A percentile compares a stretch with the other conserved stretches of the same genome.
Conservation (phyloP, 2,329 filamentous ascomycete species). For the Nothophoma quercina region DNA sequence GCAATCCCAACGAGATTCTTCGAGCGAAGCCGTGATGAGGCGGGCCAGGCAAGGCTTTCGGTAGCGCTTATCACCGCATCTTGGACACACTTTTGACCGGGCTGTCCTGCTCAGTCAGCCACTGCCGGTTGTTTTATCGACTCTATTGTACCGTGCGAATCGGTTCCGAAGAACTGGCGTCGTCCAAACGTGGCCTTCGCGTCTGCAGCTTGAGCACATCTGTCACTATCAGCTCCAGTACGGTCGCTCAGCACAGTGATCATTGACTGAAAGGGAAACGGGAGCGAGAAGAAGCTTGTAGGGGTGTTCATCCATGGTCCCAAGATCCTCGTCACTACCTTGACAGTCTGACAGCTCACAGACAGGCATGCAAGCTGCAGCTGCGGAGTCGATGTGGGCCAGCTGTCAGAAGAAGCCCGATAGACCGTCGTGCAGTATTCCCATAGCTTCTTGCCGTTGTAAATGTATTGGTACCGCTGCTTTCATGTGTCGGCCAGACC, state of each 20-base stretch:
- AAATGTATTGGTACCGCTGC: not conserved
- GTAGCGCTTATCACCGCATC: slow-evolving; percentile 1
- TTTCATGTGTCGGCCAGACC: slow-evolving; percentile 4
- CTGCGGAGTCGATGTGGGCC: slow-evolving; percentile 3
- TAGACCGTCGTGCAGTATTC: not conserved
- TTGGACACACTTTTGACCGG: slow-evolving; percentile 3
- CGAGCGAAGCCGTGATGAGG: not conserved
- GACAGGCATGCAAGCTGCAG: slow-evolving; percentile 4
- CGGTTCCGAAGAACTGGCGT: not conserved
- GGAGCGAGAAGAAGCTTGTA: slow-evolving; percentile 9
- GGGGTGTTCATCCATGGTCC: slow-evolving; percentile 3
- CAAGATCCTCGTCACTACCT: not conserved
- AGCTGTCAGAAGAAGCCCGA: slow-evolving; percentile 8
- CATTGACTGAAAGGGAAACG: slow-evolving; percentile 1
- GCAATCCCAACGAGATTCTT: not conserved
- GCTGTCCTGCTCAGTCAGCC: slow-evolving; percentile 8
- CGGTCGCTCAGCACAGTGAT: not conserved
- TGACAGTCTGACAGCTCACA: not conserved
- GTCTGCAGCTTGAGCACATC: slow-evolving; percentile 6
- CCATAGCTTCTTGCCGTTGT: slow-evolving; percentile 3
- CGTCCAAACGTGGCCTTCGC: slow-evolving; percentile 1
- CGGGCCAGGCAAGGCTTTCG: not conserved
- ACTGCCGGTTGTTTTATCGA: slow-evolving; percentile 7
- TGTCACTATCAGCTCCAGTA: slow-evolving; percentile 9
- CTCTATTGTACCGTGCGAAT: not conserved